phyloP scores from a whole-genome alignment of 805 yeast species.

The Kluyveromyces lactis region DNA sequence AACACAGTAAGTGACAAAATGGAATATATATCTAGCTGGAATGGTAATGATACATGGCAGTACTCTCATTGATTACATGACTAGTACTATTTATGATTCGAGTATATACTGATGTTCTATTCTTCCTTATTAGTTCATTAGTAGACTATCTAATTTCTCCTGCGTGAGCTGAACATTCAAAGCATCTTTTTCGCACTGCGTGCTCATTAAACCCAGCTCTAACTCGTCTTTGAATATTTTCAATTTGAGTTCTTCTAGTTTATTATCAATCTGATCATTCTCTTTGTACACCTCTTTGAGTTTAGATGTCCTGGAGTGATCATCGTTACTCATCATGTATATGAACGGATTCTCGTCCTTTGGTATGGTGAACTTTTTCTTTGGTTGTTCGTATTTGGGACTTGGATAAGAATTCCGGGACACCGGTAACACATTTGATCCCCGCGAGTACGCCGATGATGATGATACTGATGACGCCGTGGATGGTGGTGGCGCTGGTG shows the following conservation, averaged over 20 bases:
- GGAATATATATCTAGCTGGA: too few species aligned
- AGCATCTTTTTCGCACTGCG: slow-evolving; percentile 25
- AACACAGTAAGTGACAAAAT: too few species aligned
- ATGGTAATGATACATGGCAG: too few species aligned
- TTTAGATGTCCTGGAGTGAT: slow-evolving; percentile 8
- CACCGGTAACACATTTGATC: too few species aligned
- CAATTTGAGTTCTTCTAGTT: slow-evolving; percentile 16
- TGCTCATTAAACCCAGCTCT: slow-evolving; percentile 22
- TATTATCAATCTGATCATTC: slow-evolving; percentile 18
- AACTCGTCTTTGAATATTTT: slow-evolving; percentile 16
- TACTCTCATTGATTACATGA: too few species aligned
- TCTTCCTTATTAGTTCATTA: slow-evolving; percentile 15
- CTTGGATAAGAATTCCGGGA: neutral
- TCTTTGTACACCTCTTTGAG: slow-evolving; percentile 15
- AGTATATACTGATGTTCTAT: too few species aligned
- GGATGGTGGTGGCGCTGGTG: neutral
- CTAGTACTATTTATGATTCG: too few species aligned
- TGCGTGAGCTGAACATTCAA: slow-evolving; percentile 30
- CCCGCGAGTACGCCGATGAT: neutral
- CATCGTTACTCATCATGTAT: slow-evolving; percentile 6
- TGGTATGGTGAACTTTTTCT: slow-evolving; percentile 1
- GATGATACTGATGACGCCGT: neutral
- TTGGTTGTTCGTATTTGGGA: neutral
- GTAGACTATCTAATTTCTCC: slow-evolving; percentile 27
- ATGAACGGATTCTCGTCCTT: slow-evolving; percentile 15